phyloP scores from a whole-genome alignment of 805 yeast genomes.

The Nakazawaea wyomingensis region DNA sequence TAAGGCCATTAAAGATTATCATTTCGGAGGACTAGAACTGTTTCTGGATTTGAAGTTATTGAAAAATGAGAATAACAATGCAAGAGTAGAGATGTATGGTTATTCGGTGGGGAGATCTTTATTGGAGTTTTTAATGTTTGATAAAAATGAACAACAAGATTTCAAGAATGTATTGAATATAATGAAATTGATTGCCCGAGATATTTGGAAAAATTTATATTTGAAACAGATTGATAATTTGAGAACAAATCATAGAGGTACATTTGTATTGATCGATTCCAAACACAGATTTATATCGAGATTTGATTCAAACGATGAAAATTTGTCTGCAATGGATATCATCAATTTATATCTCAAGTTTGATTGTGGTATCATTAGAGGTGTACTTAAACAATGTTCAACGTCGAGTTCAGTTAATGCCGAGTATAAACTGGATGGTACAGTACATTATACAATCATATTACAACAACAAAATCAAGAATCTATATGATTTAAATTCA shows the following conservation, averaged over 20 bases:
- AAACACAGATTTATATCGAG: slow-evolving; percentile 6
- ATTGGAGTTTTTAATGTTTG: slow-evolving; percentile 24
- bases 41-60: slow-evolving; percentile 28
- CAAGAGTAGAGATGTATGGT: slow-evolving; percentile 67
- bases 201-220: slow-evolving; percentile 78
- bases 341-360: slow-evolving; percentile 8
- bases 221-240: slow-evolving; percentile 88
- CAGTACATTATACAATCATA: slow-evolving; percentile 12
- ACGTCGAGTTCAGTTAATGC: slow-evolving; percentile 3
- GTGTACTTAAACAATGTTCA: slow-evolving; percentile 9
- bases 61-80: slow-evolving; percentile 44
- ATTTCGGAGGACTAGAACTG: slow-evolving; percentile 37
- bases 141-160: slow-evolving; percentile 25
- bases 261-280: slow-evolving; percentile 68
- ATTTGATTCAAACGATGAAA: slow-evolving; percentile 5
- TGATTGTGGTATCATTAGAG: slow-evolving; percentile 12
- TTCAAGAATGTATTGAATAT: slow-evolving; percentile 67
- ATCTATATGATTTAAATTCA: too few relatives aligned
- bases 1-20: slow-evolving; percentile 15
- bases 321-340: slow-evolving; percentile 2
- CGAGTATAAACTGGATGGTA: slow-evolving; percentile 8
- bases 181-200: slow-evolving; percentile 90
- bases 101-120: slow-evolving; percentile 36
- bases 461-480: too few relatives aligned
- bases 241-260: slow-evolving; percentile 86